A percentile compares a stretch with the other conserved stretches of the same genome.
These are phyloP conservation scores for Didymella arachidicola DNA, from an alignment of 2,329 filamentous ascomycete species.

Conservation along the genomic window DNA sequence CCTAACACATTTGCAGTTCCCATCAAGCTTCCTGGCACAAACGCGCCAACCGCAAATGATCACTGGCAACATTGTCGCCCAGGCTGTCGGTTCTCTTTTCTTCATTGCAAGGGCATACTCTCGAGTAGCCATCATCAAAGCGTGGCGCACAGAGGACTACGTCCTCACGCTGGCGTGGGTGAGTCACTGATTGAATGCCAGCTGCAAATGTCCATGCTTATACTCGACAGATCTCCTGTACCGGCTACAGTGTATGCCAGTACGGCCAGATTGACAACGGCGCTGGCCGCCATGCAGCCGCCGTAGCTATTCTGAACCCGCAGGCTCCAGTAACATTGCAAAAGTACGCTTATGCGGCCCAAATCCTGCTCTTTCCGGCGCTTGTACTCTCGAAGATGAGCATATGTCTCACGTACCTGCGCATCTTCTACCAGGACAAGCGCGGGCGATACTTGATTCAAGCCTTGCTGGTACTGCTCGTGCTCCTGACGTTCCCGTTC, in stretches of 20 bases:
- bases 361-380: conserved; percentile 25
- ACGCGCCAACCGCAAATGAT: conserved; percentile 28
- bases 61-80: conserved; percentile 27
- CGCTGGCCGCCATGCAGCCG: conserved; percentile 26
- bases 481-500: conserved; percentile 26
- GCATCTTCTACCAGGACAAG: conserved; percentile 31
- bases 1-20: conserved; percentile 9
- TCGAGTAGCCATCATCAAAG: conserved; percentile 24
- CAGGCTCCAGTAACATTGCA: conserved; percentile 20
- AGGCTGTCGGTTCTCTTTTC: conserved; percentile 27
- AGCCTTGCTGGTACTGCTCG: conserved; percentile 20
- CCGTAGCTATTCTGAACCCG: conserved; percentile 7
- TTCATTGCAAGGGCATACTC: conserved; percentile 33
- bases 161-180: conserved; percentile 31
- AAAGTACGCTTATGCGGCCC: conserved; percentile 31
- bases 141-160: conserved; percentile 31
- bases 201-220: background rate
- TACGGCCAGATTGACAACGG: conserved; percentile 32
- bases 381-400: conserved; percentile 33
- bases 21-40: conserved; percentile 19
- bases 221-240: conserved; percentile 22
- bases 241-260: conserved; percentile 32
- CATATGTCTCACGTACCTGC: conserved; percentile 35
- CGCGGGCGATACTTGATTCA: conserved; percentile 28
- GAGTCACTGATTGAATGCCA: background rate